A percentile compares a stretch with the other conserved stretches of the same genome.
These are phyloP conservation scores for Epichloe typhina DNA, from an alignment of 2,329 filamentous ascomycete species.

Conservation along the genomic window DNA sequence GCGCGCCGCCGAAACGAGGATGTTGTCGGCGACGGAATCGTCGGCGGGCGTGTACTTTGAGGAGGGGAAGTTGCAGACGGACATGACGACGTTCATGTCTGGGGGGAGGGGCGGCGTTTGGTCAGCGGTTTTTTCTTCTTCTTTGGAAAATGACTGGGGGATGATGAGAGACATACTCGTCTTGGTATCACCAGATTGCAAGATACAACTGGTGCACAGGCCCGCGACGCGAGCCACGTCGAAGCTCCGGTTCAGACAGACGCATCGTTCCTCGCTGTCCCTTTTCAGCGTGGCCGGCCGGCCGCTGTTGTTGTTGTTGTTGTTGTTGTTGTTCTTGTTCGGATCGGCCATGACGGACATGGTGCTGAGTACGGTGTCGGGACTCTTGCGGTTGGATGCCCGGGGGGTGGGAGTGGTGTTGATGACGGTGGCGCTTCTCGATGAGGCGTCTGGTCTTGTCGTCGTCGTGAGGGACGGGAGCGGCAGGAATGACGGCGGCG, in stretches of 20 bases:
- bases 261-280: slow-evolving; percentile 21
- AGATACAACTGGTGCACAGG: slow-evolving; percentile 26
- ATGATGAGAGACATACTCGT: slow-evolving; percentile 14
- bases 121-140: neutral
- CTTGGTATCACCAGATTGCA: slow-evolving; percentile 15
- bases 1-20: slow-evolving; percentile 21
- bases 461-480: neutral
- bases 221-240: slow-evolving; percentile 24
- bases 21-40: slow-evolving; percentile 19
- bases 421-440: neutral
- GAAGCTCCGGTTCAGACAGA: slow-evolving; percentile 27
- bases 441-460: neutral
- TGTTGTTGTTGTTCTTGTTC: no score
- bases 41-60: slow-evolving; percentile 16
- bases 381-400: neutral
- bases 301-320: neutral
- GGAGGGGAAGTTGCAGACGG: slow-evolving; percentile 20
- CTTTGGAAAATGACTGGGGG: slow-evolving; percentile 3
- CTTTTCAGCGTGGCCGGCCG: neutral
- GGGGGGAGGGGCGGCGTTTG: neutral
- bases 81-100: slow-evolving; percentile 26
- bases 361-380: slow-evolving; percentile 1
- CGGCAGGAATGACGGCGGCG: neutral
- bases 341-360: neutral
- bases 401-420: neutral